Conservation (phyloP, 1,284 basidiomycete genomes). For the Porogramme epimiltina region DNA sequence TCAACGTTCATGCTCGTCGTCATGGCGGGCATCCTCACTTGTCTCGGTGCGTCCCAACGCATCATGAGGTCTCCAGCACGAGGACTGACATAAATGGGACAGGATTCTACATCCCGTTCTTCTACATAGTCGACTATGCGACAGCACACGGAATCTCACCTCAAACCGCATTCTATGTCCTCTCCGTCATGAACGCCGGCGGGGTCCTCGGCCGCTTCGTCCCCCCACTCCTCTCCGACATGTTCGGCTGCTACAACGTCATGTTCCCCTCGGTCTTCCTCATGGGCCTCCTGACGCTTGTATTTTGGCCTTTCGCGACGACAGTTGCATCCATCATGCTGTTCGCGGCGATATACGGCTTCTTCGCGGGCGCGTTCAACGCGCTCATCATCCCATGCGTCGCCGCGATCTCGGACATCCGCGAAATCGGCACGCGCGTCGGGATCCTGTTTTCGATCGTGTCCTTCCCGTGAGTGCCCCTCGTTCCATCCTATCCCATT, state of each 20-base stretch:
- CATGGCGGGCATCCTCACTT: constrained; percentile 32
- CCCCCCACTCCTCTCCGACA: constrained; percentile 63
- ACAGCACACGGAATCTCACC: constrained; percentile 15
- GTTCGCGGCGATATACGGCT: constrained; percentile 60
- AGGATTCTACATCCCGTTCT: constrained; percentile 60
- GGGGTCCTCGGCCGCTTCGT: constrained; percentile 59
- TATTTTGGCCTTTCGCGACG: constrained; percentile 53
- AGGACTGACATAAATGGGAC: too few relatives aligned
- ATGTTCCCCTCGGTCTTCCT: constrained; percentile 60
- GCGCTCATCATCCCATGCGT: constrained; percentile 33
- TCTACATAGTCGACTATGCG: constrained; percentile 30
- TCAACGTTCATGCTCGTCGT: constrained; percentile 31
- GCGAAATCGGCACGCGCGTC: constrained; percentile 57
- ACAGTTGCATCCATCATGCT: constrained; percentile 39
- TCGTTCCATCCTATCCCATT: too few relatives aligned
- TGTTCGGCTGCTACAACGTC: constrained; percentile 55
- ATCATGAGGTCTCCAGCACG: too few relatives aligned
- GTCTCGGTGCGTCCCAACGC: constrained; percentile 22
- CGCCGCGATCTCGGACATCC: constrained; percentile 45
- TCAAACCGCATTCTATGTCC: constrained; percentile 44
- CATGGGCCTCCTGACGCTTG: constrained; percentile 56
- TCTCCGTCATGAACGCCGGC: constrained; percentile 66
- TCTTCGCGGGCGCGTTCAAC: constrained; percentile 36
- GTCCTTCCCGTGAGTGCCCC: constrained; percentile 60
- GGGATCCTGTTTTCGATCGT: constrained; percentile 64